phyloP scores from a whole-genome alignment of 129 eudicot genomes.

The Pulicaria dysenterica region DNA sequence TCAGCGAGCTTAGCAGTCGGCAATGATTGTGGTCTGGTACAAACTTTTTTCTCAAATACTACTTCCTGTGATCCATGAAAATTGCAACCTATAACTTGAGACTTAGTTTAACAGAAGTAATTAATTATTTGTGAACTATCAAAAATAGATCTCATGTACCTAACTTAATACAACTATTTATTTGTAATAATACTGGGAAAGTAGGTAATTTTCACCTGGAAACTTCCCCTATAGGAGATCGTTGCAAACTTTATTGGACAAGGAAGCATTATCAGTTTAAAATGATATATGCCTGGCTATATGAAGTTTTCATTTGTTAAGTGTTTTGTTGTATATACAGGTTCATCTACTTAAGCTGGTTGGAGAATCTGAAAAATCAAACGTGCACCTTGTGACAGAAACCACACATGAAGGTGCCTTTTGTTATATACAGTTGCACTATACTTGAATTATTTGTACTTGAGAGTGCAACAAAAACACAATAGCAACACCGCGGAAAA shows the following conservation, averaged over 20 bases:
- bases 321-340: conserved; percentile 30
- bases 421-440: conserved; percentile 14
- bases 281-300: conserved; percentile 18
- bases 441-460: background rate
- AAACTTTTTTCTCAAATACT: conserved; percentile 20
- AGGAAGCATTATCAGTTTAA: conserved; percentile 15
- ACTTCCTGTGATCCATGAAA: conserved; percentile 18
- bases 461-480: conserved; percentile 1
- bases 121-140: conserved; percentile 4
- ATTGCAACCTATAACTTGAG: conserved; percentile 14
- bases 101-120: conserved; percentile 13
- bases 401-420: conserved; percentile 57
- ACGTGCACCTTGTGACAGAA: conserved; percentile 49
- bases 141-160: conserved; percentile 1
- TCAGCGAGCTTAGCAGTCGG: conserved; percentile 64
- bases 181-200: conserved; percentile 5
- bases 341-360: conserved; percentile 55
- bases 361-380: conserved; percentile 43
- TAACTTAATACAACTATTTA: conserved; percentile 17
- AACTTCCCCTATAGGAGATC: conserved; percentile 15
- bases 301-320: conserved; percentile 1
- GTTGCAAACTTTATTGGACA: conserved; percentile 5
- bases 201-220: conserved; percentile 7
- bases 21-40: conserved; percentile 77
- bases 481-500: background rate